Conservation (phyloP, 768 basidiomycete species). For the Mrakia frigida region DNA sequence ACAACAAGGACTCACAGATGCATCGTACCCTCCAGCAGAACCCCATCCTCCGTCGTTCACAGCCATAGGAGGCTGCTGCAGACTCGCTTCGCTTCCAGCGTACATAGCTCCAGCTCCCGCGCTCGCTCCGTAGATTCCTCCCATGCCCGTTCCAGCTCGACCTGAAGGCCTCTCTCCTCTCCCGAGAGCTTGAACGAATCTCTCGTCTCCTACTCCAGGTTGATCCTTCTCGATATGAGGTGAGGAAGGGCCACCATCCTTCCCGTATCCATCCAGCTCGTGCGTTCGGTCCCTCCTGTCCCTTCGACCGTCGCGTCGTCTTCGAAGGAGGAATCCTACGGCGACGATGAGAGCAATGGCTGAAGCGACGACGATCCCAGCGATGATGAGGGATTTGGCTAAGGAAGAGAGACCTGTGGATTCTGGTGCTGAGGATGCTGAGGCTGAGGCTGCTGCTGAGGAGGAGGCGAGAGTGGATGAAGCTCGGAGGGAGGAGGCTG, state of each 20-base stretch:
- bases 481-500: background rate
- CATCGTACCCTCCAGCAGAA: background rate
- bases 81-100: conserved; percentile 24
- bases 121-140: conserved; percentile 6
- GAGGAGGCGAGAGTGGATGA: conserved; percentile 7
- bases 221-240: background rate
- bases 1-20: background rate
- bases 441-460: conserved; percentile 15
- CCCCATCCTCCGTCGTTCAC: conserved; percentile 5
- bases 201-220: conserved; percentile 12
- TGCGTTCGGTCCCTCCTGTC: background rate
- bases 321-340: conserved; percentile 25
- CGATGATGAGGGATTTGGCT: conserved; percentile 21
- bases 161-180: conserved; percentile 13
- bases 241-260: background rate
- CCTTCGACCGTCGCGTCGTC: conserved; percentile 19
- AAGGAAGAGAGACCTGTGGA: conserved; percentile 13
- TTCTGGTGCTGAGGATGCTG: background rate
- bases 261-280: conserved; percentile 18
- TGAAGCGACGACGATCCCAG: conserved; percentile 13
- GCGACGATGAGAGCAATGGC: conserved; percentile 13
- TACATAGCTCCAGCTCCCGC: conserved; percentile 19
- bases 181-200: conserved; percentile 25
- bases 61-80: conserved; percentile 21
- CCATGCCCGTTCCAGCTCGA: background rate